Evolutionary conservation across 352 stramenopile species (phyloP), one percentile per base, ranked within the genome.

Genomic region (Phytopythium mirpurense): DNA sequence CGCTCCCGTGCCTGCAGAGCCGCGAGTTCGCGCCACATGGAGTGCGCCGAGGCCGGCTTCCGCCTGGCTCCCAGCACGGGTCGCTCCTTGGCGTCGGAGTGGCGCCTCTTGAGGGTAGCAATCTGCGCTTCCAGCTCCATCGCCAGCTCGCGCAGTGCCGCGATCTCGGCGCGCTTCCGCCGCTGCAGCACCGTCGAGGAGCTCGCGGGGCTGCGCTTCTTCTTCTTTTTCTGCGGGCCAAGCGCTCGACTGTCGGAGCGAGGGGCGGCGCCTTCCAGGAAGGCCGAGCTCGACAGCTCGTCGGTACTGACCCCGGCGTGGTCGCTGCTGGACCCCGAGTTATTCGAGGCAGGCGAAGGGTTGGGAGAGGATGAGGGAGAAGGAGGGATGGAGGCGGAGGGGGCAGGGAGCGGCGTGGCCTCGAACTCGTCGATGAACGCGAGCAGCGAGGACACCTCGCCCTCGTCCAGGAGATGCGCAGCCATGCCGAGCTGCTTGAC

Each of bases 371-470:
- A 40, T 5, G 34, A 19, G 34, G 12, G 11, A 18, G 34, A 38
- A n/a, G 34, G n/a, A n/a, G 14, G 12, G 36, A 10, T 5, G 3
- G 9, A 24, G 18, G 36, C 11, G 7, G 18, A 42, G 18, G n/a
- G n/a, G n/a, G n/a, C n/a, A n/a, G 36, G 14, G 18, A 21, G 21
- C 50, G 56, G n/a, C 36, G 23, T 27, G 15, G 32, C 29, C 0
- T 66, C 64, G 27, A 29, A 62, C 37, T 40, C 27, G 37, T 72
- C 60, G 37, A 72, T 60, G 40, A 72, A 66, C 24, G 64, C 56
- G 9, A 68, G 38, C 9, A 72, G 54, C 27, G 64, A 60, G 35
- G 60, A 24, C 31, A 45, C 41, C 21, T 66, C 64, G 27, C 61
- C 64, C 23, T 66, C 60, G 1, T 65, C 36, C 6, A 70, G n/a